Conservation (phyloP, 2,329 filamentous ascomycete species). For the Penicillium sp. region DNA sequence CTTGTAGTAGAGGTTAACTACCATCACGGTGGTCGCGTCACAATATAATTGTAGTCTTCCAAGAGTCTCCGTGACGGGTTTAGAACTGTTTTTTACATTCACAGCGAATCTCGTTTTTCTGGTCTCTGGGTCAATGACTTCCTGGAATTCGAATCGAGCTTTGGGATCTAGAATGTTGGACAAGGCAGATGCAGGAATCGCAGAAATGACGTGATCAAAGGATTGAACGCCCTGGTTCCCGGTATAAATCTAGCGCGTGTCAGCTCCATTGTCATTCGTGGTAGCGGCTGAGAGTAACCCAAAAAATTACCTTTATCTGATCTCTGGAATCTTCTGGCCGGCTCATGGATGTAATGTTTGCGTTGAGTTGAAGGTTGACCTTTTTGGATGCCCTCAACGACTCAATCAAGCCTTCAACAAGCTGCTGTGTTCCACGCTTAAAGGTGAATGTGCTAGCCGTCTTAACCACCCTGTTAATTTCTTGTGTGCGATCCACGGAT, state of each 20-base stretch:
- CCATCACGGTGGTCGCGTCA: conserved; percentile 79
- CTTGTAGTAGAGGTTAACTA: conserved; percentile 85
- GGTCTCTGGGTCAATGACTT: neutral
- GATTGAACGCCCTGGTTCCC: conserved; percentile 12
- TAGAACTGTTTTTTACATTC: neutral
- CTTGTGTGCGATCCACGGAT: neutral
- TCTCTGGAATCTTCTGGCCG: conserved; percentile 17
- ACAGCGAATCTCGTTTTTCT: neutral
- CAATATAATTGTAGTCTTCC: conserved; percentile 45
- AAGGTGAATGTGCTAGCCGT: conserved; percentile 48
- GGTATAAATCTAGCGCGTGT: conserved; percentile 24
- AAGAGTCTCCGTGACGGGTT: conserved; percentile 26
- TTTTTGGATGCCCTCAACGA: conserved; percentile 59
- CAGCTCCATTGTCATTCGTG: conserved; percentile 4
- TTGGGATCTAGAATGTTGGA: conserved; percentile 27
- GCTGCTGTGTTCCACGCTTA: conserved; percentile 63
- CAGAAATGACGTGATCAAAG: conserved; percentile 41
- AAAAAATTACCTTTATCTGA: conserved; percentile 29
- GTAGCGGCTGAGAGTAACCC: neutral
- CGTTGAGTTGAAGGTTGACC: conserved; percentile 60
- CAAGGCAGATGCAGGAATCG: conserved; percentile 35
- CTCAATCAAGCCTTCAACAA: conserved; percentile 59
- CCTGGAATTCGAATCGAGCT: neutral
- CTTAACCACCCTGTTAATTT: conserved; percentile 22
- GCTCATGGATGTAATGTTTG: conserved; percentile 45